Evolutionary conservation across 495 filamentous ascomycete species (phyloP), one percentile per base, ranked within the genome.

Genomic region (Umbilicaria muhlenbergii): DNA sequence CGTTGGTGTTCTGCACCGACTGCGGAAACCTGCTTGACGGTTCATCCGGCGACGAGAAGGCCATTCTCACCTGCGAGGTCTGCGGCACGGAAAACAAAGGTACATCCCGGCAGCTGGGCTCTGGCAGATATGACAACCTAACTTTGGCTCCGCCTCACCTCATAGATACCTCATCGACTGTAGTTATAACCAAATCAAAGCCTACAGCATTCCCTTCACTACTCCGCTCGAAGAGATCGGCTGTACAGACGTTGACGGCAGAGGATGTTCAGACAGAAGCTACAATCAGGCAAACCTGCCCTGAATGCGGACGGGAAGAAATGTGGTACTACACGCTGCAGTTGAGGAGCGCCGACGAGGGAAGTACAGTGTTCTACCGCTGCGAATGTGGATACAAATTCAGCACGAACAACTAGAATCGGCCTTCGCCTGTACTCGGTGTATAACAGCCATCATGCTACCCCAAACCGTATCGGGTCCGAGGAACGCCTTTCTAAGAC

Each of bases 261-360:
- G 80, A 80, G 48, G 83, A 93, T 50, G 68, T 83, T 48, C 76
- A 83, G 49, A 92, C 78, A 11, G 80, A 84, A 55, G 80, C 81
- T 17, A 69, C 79, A 28, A 80, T 78, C 47, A 60, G 75, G 10
- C 66, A 80, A 51, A 75, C 77, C 16, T 96, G 91, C 53, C 72
- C 78, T 10, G 75, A 82, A 50, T 96, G 89, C 58, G 86, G 81
- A 5, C 71, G 76, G 41, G 77, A 74, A 37, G 82, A 94, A 54
- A 84, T 96, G 61, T 82, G 77, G 55, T 96, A 75, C 58, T 83
- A 80, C 24, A 80, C 84, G 3, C 73, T 86, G 39, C 92, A 98
- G 58, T 64, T 94, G 57, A 75, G 89, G 45, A 79, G 86, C 66
- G 92, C 91, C 4, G 91, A 96, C 60, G 92, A 96, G 73, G 92